Base-by-base conservation (phyloP, 805 yeast species). In the Candida ponderosae region DNA sequence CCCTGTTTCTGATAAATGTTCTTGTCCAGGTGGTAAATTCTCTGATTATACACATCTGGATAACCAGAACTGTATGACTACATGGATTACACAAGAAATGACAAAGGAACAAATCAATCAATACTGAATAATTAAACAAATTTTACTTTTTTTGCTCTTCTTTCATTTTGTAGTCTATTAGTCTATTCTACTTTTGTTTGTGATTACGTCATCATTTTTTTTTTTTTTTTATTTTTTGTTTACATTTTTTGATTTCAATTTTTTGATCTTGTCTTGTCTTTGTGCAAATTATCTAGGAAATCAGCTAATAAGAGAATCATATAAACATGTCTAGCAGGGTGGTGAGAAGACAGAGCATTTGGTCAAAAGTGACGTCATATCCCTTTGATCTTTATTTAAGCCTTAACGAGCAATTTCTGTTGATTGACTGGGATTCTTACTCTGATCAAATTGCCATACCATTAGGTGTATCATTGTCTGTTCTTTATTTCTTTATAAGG, bases 61-160 rank as follows among this genome's bases (percentile, higher is more conserved):
- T n/a, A 72, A 70, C 36, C 89, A 87, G 50, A 84, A 85, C 50
- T 87, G 95, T 56, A 65, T 81, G 63, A 72, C 79, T 0, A 74
- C 72, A 15, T 86, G 94, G 90, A 68, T 82, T 42, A 60, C 64
- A 36, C 62, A 57, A 36, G 70, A 61, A 34, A 61, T 63, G 64
- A 43, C 54, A 3, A 49, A 53, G 1, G 53, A 60, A 28, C 54
- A 59, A 13, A 28, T 53, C 29, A 39, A 47, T 5, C 33, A 47
- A 19, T 60, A 58, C 33, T 53, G 24, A 29, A 17, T 3, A 7
- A 9, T 24, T 8, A 11, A 11, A 24, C 27, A 11, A 6, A 11
- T 9, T 21, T 9, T 21, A 21, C 11, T 8, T 21, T n/a, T n/a
- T n/a, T n/a, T n/a, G n/a, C n/a, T n/a, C n/a, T n/a, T n/a, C n/a